Evolutionary conservation across 805 yeast species (phyloP), one percentile per base, ranked within the genome.

Genomic region (Kodamaea hsintzibuensis): DNA sequence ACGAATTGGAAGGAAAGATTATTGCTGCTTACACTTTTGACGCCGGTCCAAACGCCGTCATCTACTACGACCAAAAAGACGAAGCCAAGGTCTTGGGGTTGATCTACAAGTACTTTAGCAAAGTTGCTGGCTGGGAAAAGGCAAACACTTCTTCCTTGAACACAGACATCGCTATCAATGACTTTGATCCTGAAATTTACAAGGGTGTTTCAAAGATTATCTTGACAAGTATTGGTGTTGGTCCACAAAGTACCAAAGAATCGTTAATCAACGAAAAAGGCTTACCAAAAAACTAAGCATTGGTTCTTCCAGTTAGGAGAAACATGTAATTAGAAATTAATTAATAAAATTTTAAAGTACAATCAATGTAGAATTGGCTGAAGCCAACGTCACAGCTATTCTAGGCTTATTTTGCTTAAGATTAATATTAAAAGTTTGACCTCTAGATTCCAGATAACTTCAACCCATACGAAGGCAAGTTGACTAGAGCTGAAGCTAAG

Each of bases 41-140:
- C 71, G 99, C 99, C 33, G 99, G 99, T 67, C 99, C 99, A 72
- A 95, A 95, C 73, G 97, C 98, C 17, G 99, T 95, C 45, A 82
- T 95, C 57, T 95, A 95, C 75, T 95, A 95, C 68, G 84, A 86
- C 67, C 81, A 81, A 60, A 78, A 84, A 64, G 82, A 93, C 71
- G 97, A 91, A 72, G 62, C 73, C n/a, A 78, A 76, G 57, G 85
- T 95, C 6, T 80, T 93, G 61, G 86, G 91, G 2, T 78, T 89
- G 59, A 73, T 95, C 55, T 76, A 85, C 70, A 75, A 78, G 53
- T 78, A 82, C 58, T 85, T 91, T 64, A 70, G 72, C 48, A 64
- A 79, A 49, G 82, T 87, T 48, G 73, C 76, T 9, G 96, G 96
- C 16, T 92, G 97, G 93, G 79, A 79, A 3, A 65, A 60, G 58